phyloP scores from a whole-genome alignment of 768 basidiomycete species.

The Psilocybe cyanescens region DNA sequence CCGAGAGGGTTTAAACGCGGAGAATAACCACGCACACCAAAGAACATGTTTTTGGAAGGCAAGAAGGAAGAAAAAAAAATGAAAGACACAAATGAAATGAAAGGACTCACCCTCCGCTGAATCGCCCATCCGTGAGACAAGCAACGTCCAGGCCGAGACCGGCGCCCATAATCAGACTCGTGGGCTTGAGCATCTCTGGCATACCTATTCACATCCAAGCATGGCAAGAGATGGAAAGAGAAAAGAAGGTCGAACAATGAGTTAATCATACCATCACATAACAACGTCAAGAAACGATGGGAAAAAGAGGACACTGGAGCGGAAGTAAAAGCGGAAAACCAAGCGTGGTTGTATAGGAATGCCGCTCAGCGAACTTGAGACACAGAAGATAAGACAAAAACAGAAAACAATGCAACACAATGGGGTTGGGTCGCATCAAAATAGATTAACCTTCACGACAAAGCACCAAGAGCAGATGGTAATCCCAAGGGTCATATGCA shows the following conservation, averaged over 20 bases:
- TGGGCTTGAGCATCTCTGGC: slow-evolving; percentile 99
- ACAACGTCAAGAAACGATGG: slow-evolving; percentile 25
- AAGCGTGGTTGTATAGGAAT: background rate
- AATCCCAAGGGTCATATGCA: background rate
- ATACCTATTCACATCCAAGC: slow-evolving; percentile 61
- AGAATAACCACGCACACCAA: background rate
- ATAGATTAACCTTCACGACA: background rate
- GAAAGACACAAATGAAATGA: slow-evolving; percentile 14
- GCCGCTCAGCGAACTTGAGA: background rate
- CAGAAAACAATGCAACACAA: background rate
- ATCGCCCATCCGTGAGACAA: slow-evolving; percentile 96
- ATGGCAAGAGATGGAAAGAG: slow-evolving; percentile 16
- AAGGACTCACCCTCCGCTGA: slow-evolving; percentile 88
- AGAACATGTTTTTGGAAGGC: slow-evolving; percentile 3
- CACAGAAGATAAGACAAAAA: background rate
- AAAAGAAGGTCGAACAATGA: slow-evolving; percentile 13
- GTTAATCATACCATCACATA: slow-evolving; percentile 11
- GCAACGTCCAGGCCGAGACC: slow-evolving; percentile 96
- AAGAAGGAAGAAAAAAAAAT: slow-evolving; percentile 13
- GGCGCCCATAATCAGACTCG: slow-evolving; percentile 97
- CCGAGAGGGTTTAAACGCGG: slow-evolving; percentile 6
- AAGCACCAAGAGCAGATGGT: background rate
- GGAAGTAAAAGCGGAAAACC: background rate
- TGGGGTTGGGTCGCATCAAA: background rate
- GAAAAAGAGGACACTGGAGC: slow-evolving; percentile 14